Conservation (phyloP, 2,329 filamentous ascomycete species). For the Hirsutella rhossiliensis region DNA sequence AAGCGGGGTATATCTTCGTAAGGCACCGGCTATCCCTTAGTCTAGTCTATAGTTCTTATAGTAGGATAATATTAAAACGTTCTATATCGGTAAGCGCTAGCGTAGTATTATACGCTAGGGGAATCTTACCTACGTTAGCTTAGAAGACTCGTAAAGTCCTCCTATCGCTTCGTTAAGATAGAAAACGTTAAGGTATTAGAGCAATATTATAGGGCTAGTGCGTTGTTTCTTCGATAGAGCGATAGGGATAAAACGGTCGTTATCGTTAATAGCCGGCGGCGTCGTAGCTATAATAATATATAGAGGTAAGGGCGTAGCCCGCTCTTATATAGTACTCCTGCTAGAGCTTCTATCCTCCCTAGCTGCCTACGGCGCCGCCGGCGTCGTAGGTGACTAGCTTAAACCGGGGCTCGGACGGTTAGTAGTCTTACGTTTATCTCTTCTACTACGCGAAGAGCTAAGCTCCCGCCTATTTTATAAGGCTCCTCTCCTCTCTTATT, state of each 20-base stretch:
- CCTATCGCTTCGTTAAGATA: not conserved
- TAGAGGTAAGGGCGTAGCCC: not conserved
- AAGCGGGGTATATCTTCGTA: too few relatives aligned
- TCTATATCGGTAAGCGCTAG: too few relatives aligned
- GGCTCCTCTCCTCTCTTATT: not conserved
- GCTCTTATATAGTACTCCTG: not conserved
- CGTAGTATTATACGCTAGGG: too few relatives aligned
- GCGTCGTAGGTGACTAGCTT: not conserved
- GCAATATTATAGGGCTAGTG: not conserved
- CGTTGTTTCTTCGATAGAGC: not conserved
- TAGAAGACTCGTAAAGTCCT: not conserved
- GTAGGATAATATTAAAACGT: too few relatives aligned
- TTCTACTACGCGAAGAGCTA: not conserved
- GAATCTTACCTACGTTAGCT: not conserved
- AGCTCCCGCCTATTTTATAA: not conserved
- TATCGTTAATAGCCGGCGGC: too few relatives aligned
- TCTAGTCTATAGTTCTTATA: too few relatives aligned
- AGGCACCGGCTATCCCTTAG: too few relatives aligned
- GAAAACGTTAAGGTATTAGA: not conserved
- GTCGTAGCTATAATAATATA: not conserved
- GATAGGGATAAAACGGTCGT: not conserved
- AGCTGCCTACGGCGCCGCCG: not conserved
- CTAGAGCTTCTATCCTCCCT: not conserved
- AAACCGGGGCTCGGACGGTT: not conserved
- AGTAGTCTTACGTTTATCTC: not conserved